A percentile compares a stretch with the other conserved stretches of the same genome.
Evolutionary conservation across 805 yeast species (phyloP).

Genomic region (Candida ortonii): DNA sequence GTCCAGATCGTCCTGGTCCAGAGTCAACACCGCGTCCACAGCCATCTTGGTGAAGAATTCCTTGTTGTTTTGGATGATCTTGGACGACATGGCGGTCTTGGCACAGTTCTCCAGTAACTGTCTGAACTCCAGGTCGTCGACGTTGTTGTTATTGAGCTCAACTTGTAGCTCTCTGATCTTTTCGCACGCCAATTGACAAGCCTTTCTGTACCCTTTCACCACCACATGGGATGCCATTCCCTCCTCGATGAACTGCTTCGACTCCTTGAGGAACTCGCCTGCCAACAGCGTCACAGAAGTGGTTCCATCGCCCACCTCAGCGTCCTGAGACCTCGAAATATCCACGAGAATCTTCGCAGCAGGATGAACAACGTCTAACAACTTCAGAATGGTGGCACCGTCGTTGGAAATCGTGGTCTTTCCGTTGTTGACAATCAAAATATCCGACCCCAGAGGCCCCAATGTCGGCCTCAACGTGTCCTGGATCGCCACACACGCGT

Average conservation of each 20-base stretch:
- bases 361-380: conserved; percentile 95
- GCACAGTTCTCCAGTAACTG: conserved; percentile 88
- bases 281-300: conserved; percentile 93
- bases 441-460: conserved; percentile 97
- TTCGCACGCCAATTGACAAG: conserved; percentile 71
- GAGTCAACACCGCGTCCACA: conserved; percentile 87
- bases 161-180: conserved; percentile 74
- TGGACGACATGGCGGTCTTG: conserved; percentile 95
- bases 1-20: conserved; percentile 83
- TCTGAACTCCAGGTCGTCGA: conserved; percentile 56
- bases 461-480: conserved; percentile 92
- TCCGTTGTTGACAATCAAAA: conserved; percentile 81
- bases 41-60: conserved; percentile 93
- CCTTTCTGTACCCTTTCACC: conserved; percentile 81
- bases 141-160: conserved; percentile 49
- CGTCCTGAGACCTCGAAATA: conserved; percentile 93
- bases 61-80: conserved; percentile 82
- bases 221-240: conserved; percentile 91
- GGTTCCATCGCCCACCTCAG: conserved; percentile 98
- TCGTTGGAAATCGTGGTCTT: conserved; percentile 95
- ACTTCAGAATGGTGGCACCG: conserved; percentile 92
- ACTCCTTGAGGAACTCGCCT: conserved; percentile 90
- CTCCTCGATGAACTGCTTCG: conserved; percentile 89
- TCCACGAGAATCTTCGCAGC: conserved; percentile 96
- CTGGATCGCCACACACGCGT: conserved; percentile 96